Conservation (phyloP, 2,329 filamentous ascomycete genomes). For the Botrytis fragariae region DNA sequence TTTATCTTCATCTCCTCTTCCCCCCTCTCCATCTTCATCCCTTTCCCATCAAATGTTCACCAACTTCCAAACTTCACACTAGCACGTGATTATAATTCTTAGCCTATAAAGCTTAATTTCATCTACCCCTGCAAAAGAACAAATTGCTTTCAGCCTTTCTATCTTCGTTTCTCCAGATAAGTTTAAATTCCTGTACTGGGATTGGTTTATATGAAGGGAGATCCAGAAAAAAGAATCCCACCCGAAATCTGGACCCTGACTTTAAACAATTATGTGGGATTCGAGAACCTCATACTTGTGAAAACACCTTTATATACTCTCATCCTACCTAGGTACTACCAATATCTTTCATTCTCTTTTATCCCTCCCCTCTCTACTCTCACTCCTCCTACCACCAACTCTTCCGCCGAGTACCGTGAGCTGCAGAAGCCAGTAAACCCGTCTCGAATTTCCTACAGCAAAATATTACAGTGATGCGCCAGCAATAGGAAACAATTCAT, state of each 20-base stretch:
- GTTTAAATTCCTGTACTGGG: slow-evolving; percentile 20
- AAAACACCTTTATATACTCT: not conserved
- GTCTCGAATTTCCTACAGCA: not conserved
- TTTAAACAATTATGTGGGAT: slow-evolving; percentile 13
- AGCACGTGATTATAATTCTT: not conserved
- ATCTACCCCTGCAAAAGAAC: slow-evolving; percentile 10
- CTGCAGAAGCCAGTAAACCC: not conserved
- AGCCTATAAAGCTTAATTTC: slow-evolving; percentile 7
- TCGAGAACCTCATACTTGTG: slow-evolving; percentile 2
- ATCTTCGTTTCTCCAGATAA: slow-evolving; percentile 12
- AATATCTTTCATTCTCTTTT: not conserved
- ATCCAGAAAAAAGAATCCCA: slow-evolving; percentile 13
- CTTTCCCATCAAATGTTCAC: not conserved
- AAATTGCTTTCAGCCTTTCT: slow-evolving; percentile 8
- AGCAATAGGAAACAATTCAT: slow-evolving; percentile 51
- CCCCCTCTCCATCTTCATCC: not conserved
- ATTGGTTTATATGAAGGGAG: slow-evolving; percentile 3
- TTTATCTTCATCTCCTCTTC: not conserved
- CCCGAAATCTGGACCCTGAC: slow-evolving; percentile 14
- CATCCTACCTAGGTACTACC: not conserved
- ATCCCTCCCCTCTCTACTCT: not conserved
- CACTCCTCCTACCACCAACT: not conserved
- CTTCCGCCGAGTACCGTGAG: not conserved
- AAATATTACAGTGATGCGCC: slow-evolving; percentile 30
- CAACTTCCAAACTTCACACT: not conserved